These are phyloP conservation scores for Austroboletus festivus DNA, from an alignment of 768 basidiomycete genomes.

Conservation along the genomic window DNA sequence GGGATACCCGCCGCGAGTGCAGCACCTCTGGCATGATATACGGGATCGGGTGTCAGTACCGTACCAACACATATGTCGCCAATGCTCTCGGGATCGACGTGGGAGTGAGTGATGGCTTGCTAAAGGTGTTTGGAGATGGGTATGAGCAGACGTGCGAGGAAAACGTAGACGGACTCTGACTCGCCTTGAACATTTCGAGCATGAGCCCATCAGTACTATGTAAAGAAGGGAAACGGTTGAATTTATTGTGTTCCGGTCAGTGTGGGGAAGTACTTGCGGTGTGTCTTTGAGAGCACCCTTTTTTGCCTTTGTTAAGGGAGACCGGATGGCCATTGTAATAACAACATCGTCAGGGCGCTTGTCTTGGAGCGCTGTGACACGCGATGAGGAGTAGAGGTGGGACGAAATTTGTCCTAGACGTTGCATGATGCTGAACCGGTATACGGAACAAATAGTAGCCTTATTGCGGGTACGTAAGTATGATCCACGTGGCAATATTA, in stretches of 20 bases:
- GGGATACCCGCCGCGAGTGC: slow-evolving; percentile 81
- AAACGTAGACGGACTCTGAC: not conserved
- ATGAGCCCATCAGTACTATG: slow-evolving; percentile 74
- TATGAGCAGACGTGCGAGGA: not conserved
- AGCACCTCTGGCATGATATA: slow-evolving; percentile 70
- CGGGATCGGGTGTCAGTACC: slow-evolving; percentile 60
- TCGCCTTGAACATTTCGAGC: slow-evolving; percentile 76
- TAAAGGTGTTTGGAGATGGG: slow-evolving; percentile 20
- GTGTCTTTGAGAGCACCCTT: slow-evolving; percentile 76
- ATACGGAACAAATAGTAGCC: too few species aligned
- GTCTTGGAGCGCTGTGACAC: slow-evolving; percentile 49
- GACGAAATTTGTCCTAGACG: slow-evolving; percentile 64
- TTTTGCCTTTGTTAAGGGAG: slow-evolving; percentile 71
- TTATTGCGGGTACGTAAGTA: too few species aligned
- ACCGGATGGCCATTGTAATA: slow-evolving; percentile 76
- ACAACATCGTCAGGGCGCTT: slow-evolving; percentile 77
- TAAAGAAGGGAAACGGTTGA: not conserved
- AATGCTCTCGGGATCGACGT: slow-evolving; percentile 61
- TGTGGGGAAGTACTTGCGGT: slow-evolving; percentile 37
- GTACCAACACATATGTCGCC: slow-evolving; percentile 82
- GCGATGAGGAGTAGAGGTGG: slow-evolving; percentile 48
- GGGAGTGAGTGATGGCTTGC: slow-evolving; percentile 57
- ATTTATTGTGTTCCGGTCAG: too few species aligned
- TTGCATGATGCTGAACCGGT: slow-evolving; percentile 41
- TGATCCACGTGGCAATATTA: too few species aligned